Base-by-base conservation (phyloP, 2,329 filamentous ascomycete genomes). In the Sarocladium oryzae region DNA sequence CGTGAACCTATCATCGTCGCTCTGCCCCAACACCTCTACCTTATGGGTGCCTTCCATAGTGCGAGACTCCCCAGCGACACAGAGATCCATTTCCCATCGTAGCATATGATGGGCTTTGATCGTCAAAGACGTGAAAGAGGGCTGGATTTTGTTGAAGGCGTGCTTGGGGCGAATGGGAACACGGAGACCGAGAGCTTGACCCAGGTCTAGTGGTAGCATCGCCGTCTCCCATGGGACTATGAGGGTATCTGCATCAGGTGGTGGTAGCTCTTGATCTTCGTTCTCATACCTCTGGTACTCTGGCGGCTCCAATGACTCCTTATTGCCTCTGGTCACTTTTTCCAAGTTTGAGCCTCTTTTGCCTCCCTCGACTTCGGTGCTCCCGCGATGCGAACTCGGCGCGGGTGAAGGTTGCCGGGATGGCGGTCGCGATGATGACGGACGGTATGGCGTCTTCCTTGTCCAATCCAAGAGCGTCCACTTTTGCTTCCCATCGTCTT, bases 391-490 rank as follows among this genome's bases (percentile, higher is more conserved):
- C 9, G 43, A 33, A 2, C 26, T 13, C 8, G 40, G 23, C 3
- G 40, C 21, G 4, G 40, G 40, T 23, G 40, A 43, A 15, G 40
- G 40, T 20, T 43, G 40, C 23, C 40, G 20, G 4, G 40, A 43
- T 15, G 40, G 30, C 21, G 37, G 13, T 4, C 49, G 49, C 18
- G 40, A 43, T 6, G 21, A 32, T 24, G 37, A 35, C 30, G 30
- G 21, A 26, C 54, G 55, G 33, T 51, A 53, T 40, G 55, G 58
- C 38, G 54, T 54, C 20, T 52, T 26, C 53, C 55, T 38, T 58
- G 60, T 4, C 59, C 59, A 43, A 5, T 43, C 21, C 3, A 43
- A 4, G 3, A 43, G 23, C 7, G 10, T 43, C 40, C 40, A 43
- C n/a, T 43, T 43, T 11, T 43, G 21, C 15, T n/a, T 8, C n/a